Evolutionary conservation across 805 yeast genomes (phyloP).

Genomic region (Myxozyma nipponensis): DNA sequence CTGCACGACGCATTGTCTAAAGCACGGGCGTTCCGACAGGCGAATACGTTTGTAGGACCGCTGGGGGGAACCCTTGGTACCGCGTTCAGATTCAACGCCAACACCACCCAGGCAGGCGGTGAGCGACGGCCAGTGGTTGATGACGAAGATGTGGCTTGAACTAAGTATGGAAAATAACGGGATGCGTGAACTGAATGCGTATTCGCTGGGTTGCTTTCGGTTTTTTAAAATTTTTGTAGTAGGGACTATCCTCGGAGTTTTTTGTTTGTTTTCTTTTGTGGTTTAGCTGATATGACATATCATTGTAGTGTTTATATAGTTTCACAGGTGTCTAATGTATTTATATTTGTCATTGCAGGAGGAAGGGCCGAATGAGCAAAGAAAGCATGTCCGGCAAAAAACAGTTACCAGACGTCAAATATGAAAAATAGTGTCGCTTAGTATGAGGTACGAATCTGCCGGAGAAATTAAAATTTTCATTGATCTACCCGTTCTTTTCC

Average conservation of each 20-base stretch:
- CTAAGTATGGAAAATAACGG: no score
- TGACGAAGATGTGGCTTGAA: background rate
- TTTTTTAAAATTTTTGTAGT: no score
- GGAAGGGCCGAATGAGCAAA: background rate
- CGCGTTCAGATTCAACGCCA: background rate
- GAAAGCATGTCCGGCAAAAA: conserved; percentile 3
- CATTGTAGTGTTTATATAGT: background rate
- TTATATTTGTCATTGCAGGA: no score
- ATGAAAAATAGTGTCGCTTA: conserved; percentile 1
- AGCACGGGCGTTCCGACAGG: conserved; percentile 1
- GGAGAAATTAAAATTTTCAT: background rate
- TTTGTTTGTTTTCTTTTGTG: background rate
- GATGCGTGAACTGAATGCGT: no score
- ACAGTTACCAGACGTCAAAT: conserved; percentile 12
- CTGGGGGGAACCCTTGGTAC: background rate
- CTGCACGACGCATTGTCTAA: conserved; percentile 6
- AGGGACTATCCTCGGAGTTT: background rate
- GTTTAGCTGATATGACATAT: background rate
- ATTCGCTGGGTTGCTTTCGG: background rate
- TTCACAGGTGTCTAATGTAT: no score
- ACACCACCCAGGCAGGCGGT: background rate
- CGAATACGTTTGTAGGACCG: background rate
- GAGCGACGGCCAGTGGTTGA: background rate
- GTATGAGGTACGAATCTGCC: conserved; percentile 20
- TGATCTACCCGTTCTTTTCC: conserved; percentile 24